These are phyloP conservation scores for Komagataella pseudopastoris DNA, from an alignment of 805 yeast genomes.

Conservation along the genomic window DNA sequence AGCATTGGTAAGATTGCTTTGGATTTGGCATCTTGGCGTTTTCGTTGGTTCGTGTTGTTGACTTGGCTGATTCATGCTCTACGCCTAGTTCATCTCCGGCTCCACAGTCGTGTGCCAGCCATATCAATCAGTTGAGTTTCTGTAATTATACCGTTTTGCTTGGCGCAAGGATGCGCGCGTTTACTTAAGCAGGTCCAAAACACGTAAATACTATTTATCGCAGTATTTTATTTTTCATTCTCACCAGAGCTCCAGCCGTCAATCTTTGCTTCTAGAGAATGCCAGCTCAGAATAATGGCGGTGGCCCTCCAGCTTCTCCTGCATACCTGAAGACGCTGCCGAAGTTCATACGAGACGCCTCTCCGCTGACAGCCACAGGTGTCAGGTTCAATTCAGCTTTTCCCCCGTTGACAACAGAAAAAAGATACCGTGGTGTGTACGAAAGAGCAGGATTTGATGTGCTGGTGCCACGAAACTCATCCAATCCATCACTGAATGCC, in stretches of 20 bases:
- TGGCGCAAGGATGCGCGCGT: neutral
- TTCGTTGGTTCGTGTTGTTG: neutral
- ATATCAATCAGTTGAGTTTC: no score
- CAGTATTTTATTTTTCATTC: neutral
- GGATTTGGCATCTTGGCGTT: neutral
- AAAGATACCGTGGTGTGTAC: constrained; percentile 53
- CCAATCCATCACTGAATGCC: neutral
- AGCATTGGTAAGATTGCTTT: neutral
- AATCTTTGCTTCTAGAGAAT: neutral
- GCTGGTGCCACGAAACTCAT: constrained; percentile 15
- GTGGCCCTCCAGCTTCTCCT: constrained; percentile 1
- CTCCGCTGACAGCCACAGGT: constrained; percentile 13
- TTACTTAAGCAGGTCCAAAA: neutral
- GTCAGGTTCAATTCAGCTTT: constrained; percentile 39
- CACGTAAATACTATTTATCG: neutral
- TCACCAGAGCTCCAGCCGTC: neutral
- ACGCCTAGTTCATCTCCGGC: neutral
- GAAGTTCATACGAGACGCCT: constrained; percentile 13
- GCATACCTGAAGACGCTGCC: constrained; percentile 16
- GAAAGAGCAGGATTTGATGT: constrained; percentile 78
- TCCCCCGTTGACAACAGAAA: constrained; percentile 56
- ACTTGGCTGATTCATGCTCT: neutral
- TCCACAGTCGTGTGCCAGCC: neutral
- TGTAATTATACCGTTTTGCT: neutral
- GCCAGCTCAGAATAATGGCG: neutral